phyloP scores from a whole-genome alignment of 805 yeast species.

The Yarrowia sp. region DNA sequence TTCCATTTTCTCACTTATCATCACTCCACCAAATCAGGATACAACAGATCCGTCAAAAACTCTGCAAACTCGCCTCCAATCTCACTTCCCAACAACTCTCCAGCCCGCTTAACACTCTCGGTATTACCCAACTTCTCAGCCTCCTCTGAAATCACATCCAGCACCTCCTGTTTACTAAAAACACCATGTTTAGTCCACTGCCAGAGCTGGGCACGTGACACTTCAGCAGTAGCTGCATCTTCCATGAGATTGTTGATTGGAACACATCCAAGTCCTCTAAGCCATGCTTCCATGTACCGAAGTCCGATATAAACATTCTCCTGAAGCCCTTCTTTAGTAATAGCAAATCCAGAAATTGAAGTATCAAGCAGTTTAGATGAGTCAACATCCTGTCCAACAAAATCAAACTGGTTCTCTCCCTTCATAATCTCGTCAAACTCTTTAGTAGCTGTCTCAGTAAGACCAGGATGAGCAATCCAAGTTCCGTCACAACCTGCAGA shows the following conservation, averaged over 20 bases:
- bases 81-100: not conserved
- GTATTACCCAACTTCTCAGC: slow-evolving; percentile 16
- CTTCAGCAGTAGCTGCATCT: slow-evolving; percentile 75
- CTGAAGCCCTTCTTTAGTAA: slow-evolving; percentile 65
- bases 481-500: slow-evolving; percentile 68
- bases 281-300: slow-evolving; percentile 70
- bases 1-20: not conserved
- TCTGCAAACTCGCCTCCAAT: slow-evolving; percentile 24
- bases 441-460: slow-evolving; percentile 59
- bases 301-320: slow-evolving; percentile 60
- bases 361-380: slow-evolving; percentile 50
- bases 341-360: slow-evolving; percentile 51
- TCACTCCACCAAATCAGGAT: slow-evolving; percentile 1
- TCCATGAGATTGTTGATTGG: slow-evolving; percentile 73
- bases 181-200: slow-evolving; percentile 68
- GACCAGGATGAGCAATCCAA: slow-evolving; percentile 74
- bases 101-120: not conserved
- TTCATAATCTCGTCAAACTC: slow-evolving; percentile 70
- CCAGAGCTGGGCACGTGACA: slow-evolving; percentile 64
- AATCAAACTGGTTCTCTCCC: slow-evolving; percentile 63
- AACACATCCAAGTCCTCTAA: slow-evolving; percentile 65
- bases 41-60: slow-evolving; percentile 19
- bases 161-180: slow-evolving; percentile 43
- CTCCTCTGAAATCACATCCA: slow-evolving; percentile 1
- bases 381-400: slow-evolving; percentile 48